These are phyloP conservation scores for Blumeria hordei DNA, from an alignment of 2,329 filamentous ascomycete genomes.

Conservation along the genomic window DNA sequence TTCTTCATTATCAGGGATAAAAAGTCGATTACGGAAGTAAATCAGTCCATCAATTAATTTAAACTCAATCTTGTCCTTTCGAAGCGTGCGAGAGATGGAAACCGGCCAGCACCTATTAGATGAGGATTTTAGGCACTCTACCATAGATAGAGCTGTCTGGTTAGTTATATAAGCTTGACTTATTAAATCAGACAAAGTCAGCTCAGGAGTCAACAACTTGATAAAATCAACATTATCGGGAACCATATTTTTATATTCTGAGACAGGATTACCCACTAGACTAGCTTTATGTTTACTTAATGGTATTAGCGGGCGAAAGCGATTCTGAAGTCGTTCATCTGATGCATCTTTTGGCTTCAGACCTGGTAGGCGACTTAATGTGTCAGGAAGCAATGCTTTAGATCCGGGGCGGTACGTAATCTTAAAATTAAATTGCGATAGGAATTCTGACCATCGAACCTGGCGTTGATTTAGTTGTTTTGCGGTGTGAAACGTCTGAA, in stretches of 20 bases:
- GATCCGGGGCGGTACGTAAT: neutral
- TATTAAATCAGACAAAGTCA: neutral
- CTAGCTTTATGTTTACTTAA: neutral
- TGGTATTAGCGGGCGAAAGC: neutral
- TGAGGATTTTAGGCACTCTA: neutral
- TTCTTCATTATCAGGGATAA: neutral
- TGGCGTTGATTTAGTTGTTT: neutral
- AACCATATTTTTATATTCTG: neutral
- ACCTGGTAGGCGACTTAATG: neutral
- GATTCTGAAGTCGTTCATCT: neutral
- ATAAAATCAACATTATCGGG: neutral
- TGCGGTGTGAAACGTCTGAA: slow-evolving; percentile 2
- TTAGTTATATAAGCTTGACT: neutral
- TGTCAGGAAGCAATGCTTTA: neutral
- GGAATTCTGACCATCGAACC: neutral
- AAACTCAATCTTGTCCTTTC: neutral
- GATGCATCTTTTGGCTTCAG: neutral
- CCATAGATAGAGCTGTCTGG: neutral
- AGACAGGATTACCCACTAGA: neutral
- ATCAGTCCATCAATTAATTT: neutral
- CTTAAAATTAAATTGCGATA: neutral
- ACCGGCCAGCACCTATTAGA: neutral
- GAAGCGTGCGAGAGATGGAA: neutral
- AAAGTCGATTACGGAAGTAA: neutral
- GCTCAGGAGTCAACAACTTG: neutral